These are phyloP conservation scores for Raddia guianensis DNA, from an alignment of 176 grass and related monocot species.

Conservation along the genomic window DNA sequence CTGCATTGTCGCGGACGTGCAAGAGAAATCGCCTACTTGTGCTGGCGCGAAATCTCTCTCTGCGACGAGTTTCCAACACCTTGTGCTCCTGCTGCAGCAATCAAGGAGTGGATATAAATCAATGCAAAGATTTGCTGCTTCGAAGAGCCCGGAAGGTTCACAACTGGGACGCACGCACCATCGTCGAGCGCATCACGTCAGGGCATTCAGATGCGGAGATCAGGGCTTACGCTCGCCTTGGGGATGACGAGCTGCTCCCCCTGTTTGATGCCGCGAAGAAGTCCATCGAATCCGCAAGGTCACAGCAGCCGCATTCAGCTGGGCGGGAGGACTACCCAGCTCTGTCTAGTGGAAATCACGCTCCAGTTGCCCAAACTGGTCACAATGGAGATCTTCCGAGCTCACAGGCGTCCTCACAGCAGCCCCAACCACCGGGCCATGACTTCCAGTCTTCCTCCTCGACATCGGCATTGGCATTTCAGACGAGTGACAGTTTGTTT, in stretches of 20 bases:
- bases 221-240: constrained; percentile 6
- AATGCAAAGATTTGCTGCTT: constrained; percentile 41
- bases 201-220: neutral
- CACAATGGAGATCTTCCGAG: neutral
- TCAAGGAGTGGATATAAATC: constrained; percentile 41
- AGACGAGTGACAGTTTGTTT: too few species aligned
- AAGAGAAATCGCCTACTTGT: neutral
- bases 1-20: neutral
- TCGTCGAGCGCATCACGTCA: constrained; percentile 42
- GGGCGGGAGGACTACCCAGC: neutral
- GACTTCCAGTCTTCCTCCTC: too few species aligned
- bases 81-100: constrained; percentile 14
- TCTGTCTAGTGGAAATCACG: neutral
- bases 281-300: too few species aligned
- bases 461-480: too few species aligned
- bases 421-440: too few species aligned
- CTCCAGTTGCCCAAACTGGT: constrained; percentile 3
- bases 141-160: constrained; percentile 22
- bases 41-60: neutral
- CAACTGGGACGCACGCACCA: constrained; percentile 21
- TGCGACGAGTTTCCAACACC: too few species aligned
- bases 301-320: neutral
- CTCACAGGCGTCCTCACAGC: too few species aligned
- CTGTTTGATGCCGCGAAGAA: constrained; percentile 21
- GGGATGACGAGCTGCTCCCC: constrained; percentile 39